A percentile compares a stretch with the other conserved stretches of the same genome.
Evolutionary conservation across 345 rosid species (phyloP).

Genomic region (Hibiscus trionum): DNA sequence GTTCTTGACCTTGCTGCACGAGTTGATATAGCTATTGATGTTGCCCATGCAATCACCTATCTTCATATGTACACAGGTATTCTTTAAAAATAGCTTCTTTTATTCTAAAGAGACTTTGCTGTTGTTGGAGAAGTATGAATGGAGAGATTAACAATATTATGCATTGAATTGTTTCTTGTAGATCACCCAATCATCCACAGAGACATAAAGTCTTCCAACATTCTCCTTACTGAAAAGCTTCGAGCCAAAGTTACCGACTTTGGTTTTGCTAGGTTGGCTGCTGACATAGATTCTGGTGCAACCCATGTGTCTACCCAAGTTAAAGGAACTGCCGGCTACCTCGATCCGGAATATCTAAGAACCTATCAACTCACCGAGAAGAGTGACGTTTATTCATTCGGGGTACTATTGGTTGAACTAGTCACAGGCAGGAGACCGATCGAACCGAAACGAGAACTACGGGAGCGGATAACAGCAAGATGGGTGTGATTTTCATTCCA

Average conservation of each 20-base stretch:
- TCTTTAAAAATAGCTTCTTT: not conserved
- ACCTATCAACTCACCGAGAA: conserved; percentile 89
- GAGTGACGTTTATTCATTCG: conserved; percentile 91
- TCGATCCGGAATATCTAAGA: conserved; percentile 81
- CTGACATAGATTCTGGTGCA: conserved; percentile 64
- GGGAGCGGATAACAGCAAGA: conserved; percentile 65
- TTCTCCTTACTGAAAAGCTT: conserved; percentile 72
- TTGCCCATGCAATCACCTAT: conserved; percentile 91
- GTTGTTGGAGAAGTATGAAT: not conserved
- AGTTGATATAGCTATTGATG: conserved; percentile 73
- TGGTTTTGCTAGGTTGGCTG: conserved; percentile 83
- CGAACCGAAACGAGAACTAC: conserved; percentile 57
- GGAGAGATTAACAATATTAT: conserved; percentile 2
- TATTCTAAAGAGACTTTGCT: not conserved
- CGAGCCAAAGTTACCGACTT: conserved; percentile 92
- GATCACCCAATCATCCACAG: conserved; percentile 95
- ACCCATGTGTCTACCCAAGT: conserved; percentile 95
- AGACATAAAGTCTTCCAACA: conserved; percentile 90
- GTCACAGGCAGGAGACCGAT: conserved; percentile 84
- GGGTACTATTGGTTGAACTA: conserved; percentile 70
- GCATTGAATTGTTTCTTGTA: conserved; percentile 23
- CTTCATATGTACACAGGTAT: conserved; percentile 93
- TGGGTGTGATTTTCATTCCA: conserved; percentile 45
- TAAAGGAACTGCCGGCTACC: conserved; percentile 94
- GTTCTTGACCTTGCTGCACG: conserved; percentile 57